phyloP scores from a whole-genome alignment of 2,329 filamentous ascomycete species.

The Monosporascus sp. region DNA sequence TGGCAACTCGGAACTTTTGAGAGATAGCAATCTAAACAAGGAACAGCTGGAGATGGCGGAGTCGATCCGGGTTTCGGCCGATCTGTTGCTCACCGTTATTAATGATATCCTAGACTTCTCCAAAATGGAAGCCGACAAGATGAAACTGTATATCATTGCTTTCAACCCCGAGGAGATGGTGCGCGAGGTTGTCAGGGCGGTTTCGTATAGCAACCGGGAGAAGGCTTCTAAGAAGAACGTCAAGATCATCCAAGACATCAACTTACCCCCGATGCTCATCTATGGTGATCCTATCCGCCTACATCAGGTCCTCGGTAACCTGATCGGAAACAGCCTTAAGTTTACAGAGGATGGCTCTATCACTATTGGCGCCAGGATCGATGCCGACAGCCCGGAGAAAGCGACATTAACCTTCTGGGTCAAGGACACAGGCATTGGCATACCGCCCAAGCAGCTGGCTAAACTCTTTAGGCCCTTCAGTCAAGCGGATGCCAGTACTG shows the following conservation, averaged over 20 bases:
- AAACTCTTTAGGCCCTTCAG: slow-evolving; percentile 91
- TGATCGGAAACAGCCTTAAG: slow-evolving; percentile 90
- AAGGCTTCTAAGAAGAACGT: slow-evolving; percentile 59
- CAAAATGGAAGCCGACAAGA: slow-evolving; percentile 83
- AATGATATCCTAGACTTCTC: slow-evolving; percentile 96
- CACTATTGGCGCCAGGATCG: slow-evolving; percentile 71
- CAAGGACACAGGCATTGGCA: slow-evolving; percentile 85
- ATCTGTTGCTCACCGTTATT: slow-evolving; percentile 84
- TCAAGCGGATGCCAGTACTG: slow-evolving; percentile 86
- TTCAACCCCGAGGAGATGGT: slow-evolving; percentile 65
- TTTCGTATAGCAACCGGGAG: slow-evolving; percentile 60
- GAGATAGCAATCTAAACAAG: slow-evolving; percentile 67
- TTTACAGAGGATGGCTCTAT: slow-evolving; percentile 86
- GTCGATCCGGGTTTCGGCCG: slow-evolving; percentile 79
- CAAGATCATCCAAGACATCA: slow-evolving; percentile 64
- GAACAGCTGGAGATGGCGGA: slow-evolving; percentile 84
- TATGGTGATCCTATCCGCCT: slow-evolving; percentile 62
- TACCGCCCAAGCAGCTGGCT: slow-evolving; percentile 72
- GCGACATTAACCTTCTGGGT: slow-evolving; percentile 81
- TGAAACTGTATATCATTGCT: slow-evolving; percentile 71
- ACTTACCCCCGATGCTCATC: slow-evolving; percentile 66
- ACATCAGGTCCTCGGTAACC: slow-evolving; percentile 69
- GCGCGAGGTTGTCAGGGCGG: slow-evolving; percentile 59
- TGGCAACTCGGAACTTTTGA: slow-evolving; percentile 77
- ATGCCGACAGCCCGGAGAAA: slow-evolving; percentile 63